phyloP scores from a whole-genome alignment of 1,284 basidiomycete species.

The Bondarzewia mesenterica region DNA sequence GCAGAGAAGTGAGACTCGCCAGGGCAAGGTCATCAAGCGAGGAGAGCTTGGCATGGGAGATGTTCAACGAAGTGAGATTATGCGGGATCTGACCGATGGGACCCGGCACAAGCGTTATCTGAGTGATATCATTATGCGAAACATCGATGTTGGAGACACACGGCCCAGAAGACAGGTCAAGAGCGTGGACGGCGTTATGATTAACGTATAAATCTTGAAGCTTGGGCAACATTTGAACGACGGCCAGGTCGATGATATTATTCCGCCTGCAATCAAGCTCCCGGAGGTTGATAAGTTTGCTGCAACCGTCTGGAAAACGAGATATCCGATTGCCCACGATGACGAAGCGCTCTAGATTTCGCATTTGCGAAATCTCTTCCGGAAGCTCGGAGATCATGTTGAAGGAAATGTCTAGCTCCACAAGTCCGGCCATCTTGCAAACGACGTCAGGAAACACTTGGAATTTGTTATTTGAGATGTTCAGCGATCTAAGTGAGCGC shows the following conservation, averaged over 20 bases:
- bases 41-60: slow-evolving; percentile 89
- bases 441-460: slow-evolving; percentile 74
- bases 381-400: slow-evolving; percentile 85
- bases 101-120: slow-evolving; percentile 61
- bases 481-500: slow-evolving; percentile 68
- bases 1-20: slow-evolving; percentile 67
- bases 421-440: slow-evolving; percentile 65
- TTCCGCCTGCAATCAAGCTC: slow-evolving; percentile 83
- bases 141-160: slow-evolving; percentile 56
- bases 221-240: slow-evolving; percentile 63
- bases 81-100: slow-evolving; percentile 46
- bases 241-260: slow-evolving; percentile 66
- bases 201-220: slow-evolving; percentile 69
- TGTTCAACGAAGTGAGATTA: slow-evolving; percentile 74
- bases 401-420: slow-evolving; percentile 92
- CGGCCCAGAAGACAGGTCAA: slow-evolving; percentile 71
- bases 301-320: slow-evolving; percentile 65
- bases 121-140: slow-evolving; percentile 79
- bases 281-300: slow-evolving; percentile 54
- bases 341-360: slow-evolving; percentile 67
- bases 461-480: slow-evolving; percentile 98
- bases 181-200: slow-evolving; percentile 73
- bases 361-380: slow-evolving; percentile 69
- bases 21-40: slow-evolving; percentile 73
- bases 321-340: slow-evolving; percentile 86